phyloP scores from a whole-genome alignment of 2,329 filamentous ascomycete genomes.

The Raffaelea ambrosiae region DNA sequence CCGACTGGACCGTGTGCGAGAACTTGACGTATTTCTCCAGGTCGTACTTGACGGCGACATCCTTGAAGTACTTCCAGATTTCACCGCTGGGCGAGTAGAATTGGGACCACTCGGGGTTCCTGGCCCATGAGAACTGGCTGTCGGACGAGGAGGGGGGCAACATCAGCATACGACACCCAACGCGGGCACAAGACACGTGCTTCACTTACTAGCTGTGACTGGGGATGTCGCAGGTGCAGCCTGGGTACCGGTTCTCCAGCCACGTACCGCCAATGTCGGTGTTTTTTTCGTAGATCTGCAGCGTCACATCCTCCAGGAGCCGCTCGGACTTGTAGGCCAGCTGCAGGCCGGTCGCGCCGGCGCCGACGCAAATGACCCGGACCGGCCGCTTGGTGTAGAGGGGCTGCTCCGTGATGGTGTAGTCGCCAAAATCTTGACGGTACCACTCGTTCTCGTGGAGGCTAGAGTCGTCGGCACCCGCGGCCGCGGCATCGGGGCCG shows the following conservation, averaged over 20 bases:
- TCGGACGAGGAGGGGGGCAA: too few species aligned
- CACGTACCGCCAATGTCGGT: constrained; percentile 41
- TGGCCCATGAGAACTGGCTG: constrained; percentile 13
- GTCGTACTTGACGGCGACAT: constrained; percentile 20
- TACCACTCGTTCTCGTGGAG: background rate
- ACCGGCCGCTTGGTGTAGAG: constrained; percentile 7
- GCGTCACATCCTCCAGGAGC: constrained; percentile 31
- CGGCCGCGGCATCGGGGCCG: background rate
- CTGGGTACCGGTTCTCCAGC: constrained; percentile 20
- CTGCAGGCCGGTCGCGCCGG: constrained; percentile 36
- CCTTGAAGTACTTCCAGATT: constrained; percentile 22
- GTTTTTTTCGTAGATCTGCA: constrained; percentile 62
- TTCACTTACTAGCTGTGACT: constrained; percentile 54
- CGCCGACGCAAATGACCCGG: constrained; percentile 32
- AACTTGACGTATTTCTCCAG: constrained; percentile 34
- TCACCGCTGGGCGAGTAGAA: constrained; percentile 18
- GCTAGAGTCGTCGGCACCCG: background rate
- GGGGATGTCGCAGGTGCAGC: constrained; percentile 50
- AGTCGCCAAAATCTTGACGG: background rate
- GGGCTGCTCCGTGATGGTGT: constrained; percentile 1
- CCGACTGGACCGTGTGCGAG: constrained; percentile 25
- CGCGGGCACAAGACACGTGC: too few species aligned
- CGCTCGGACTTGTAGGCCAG: constrained; percentile 17
- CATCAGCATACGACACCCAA: too few species aligned
- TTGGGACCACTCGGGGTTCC: constrained; percentile 21